Conservation (phyloP, 1,284 basidiomycete genomes). For the Waitea zeae region DNA sequence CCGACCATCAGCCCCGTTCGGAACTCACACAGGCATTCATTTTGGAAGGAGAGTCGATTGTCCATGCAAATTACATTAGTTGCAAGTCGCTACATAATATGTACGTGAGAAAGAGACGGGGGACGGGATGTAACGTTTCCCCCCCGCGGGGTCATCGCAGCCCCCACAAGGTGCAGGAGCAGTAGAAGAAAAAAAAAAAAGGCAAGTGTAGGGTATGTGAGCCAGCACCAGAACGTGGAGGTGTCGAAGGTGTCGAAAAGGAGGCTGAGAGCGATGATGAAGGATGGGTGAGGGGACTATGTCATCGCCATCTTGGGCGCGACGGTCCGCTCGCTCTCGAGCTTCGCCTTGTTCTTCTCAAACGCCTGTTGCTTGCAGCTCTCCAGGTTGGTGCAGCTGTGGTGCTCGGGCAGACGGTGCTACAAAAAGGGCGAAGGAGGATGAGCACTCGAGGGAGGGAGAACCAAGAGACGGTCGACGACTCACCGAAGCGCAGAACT, state of each 20-base stretch:
- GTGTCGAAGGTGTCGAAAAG: constrained; percentile 4
- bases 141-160: too few relatives aligned
- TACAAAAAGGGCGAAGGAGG: constrained; percentile 14
- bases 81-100: too few relatives aligned
- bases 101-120: too few relatives aligned
- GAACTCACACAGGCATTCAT: too few relatives aligned
- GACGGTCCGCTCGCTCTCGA: constrained; percentile 76
- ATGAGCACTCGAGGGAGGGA: constrained; percentile 5
- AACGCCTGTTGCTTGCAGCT: constrained; percentile 74
- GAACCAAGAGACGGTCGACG: constrained; percentile 1
- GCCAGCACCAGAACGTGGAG: constrained; percentile 2
- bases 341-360: constrained; percentile 68
- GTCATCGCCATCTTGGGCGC: constrained; percentile 70
- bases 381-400: constrained; percentile 61
- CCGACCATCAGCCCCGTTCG: too few relatives aligned
- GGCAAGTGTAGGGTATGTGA: too few relatives aligned
- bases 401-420: constrained; percentile 76
- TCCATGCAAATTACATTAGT: too few relatives aligned
- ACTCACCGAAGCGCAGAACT: constrained; percentile 66
- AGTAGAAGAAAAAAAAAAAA: too few relatives aligned
- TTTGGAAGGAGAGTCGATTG: too few relatives aligned
- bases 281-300: constrained; percentile 15
- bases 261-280: constrained; percentile 3
- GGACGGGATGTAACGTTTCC: too few relatives aligned
- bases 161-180: too few relatives aligned